Evolutionary conservation across 83 land plant species (phyloP), one percentile per base, ranked within the genome.

Genomic region (Picea abies): DNA sequence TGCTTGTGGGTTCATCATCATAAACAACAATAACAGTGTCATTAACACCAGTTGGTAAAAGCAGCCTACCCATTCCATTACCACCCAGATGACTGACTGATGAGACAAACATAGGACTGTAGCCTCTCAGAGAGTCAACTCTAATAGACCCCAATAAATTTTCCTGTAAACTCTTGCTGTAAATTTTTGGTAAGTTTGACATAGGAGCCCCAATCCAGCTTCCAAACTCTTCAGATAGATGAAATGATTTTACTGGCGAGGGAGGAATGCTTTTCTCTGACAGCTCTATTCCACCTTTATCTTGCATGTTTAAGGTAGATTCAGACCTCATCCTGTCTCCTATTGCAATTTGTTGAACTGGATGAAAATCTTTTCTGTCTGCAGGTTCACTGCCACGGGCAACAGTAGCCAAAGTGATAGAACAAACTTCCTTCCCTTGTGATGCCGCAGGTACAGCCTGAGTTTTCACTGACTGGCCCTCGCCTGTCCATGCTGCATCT

Each of bases 401-500:
- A 79, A 47, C 69, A 63, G 39, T 62, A n/a, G 70, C 69, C 35
- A 39, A 23, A 35, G 49, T 35, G 19, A 19, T 83, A 26, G 83
- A 23, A 41, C 79, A 41, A 69, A 63, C 73, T 35, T 78, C 86
- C n/a, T 73, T 79, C 4, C 63, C 83, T 26, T 41, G 47, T 47
- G 52, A 49, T 44, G 76, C 66, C n/a, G 23, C 23, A n/a, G 63
- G 73, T 29, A 77, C 87, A 79, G 26, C 60, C 22, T 75, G 81
- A 29, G 80, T 67, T 81, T 68, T 79, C 16, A 82, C 20, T 44
- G 78, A 47, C 15, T 82, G 80, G n/a, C 79, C 79, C 67, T 85
- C 82, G 17, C 99, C 99, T 17, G 88, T 94, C 99, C 99, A 98
- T 25, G 92, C 91, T 14, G 94, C 92, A 87, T 96, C 97, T 49